These are phyloP conservation scores for Pyracantha coccinea DNA, from an alignment of 331 rosid genomes.

Conservation along the genomic window DNA sequence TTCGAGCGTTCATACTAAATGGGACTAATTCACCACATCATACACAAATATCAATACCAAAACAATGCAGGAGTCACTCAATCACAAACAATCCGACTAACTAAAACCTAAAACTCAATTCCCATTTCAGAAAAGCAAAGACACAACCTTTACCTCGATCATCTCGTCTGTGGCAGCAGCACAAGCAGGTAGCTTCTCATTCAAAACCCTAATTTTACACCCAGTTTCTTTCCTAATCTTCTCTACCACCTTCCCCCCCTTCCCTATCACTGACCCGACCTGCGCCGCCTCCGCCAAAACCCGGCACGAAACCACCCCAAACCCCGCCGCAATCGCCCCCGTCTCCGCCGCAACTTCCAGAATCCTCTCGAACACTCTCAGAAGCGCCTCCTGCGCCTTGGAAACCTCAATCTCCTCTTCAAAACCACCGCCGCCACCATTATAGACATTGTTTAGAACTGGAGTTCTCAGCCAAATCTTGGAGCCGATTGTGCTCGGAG, in stretches of 20 bases:
- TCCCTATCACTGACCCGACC: slow-evolving; percentile 83
- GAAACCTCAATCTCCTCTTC: slow-evolving; percentile 39
- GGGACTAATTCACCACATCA: not conserved
- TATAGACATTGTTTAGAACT: not conserved
- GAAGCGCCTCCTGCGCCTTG: slow-evolving; percentile 82
- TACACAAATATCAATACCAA: not conserved
- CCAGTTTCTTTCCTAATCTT: slow-evolving; percentile 79
- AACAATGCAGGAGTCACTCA: not conserved
- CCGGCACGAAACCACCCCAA: slow-evolving; percentile 70
- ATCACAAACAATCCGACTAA: not conserved
- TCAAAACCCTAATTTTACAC: slow-evolving; percentile 53
- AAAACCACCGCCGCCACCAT: not conserved
- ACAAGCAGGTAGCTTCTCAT: slow-evolving; percentile 61
- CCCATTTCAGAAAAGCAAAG: not conserved
- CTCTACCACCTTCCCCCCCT: slow-evolving; percentile 91
- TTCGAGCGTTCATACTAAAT: not conserved
- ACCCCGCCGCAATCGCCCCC: slow-evolving; percentile 43
- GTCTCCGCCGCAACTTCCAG: slow-evolving; percentile 83
- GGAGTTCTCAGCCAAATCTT: slow-evolving; percentile 20
- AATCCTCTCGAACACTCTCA: slow-evolving; percentile 85
- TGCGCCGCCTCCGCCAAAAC: slow-evolving; percentile 59
- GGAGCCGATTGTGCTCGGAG: slow-evolving; percentile 20
- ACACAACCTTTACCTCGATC: slow-evolving; percentile 58
- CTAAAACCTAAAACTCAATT: not conserved
- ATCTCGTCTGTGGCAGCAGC: slow-evolving; percentile 61